Conservation (phyloP, 2,329 filamentous ascomycete species). For the Hypoxylon sp. region DNA sequence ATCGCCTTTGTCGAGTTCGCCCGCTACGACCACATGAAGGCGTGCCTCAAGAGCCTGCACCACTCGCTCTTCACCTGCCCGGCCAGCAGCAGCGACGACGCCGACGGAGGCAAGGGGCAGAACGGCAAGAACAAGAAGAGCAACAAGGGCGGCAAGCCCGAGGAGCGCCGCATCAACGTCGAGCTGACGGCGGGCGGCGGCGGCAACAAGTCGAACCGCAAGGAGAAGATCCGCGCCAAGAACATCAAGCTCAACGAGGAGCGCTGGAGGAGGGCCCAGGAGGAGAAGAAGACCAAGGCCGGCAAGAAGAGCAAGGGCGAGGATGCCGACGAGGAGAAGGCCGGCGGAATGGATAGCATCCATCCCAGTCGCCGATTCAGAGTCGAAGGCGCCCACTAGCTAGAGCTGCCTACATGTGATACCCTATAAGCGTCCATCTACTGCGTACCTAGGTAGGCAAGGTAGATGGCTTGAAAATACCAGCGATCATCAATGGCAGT, state of each 20-base stretch:
- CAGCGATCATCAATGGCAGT: too few species aligned
- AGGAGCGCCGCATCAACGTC: slow-evolving; percentile 83
- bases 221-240: slow-evolving; percentile 82
- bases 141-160: slow-evolving; percentile 53
- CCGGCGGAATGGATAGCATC: slow-evolving; percentile 45
- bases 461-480: background rate
- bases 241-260: slow-evolving; percentile 83
- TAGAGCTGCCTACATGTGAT: background rate
- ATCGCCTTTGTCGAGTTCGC: slow-evolving; percentile 91
- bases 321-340: slow-evolving; percentile 21
- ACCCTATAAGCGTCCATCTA: background rate
- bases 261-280: slow-evolving; percentile 57
- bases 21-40: slow-evolving; percentile 88
- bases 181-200: slow-evolving; percentile 93
- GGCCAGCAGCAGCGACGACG: slow-evolving; percentile 50
- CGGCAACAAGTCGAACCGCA: slow-evolving; percentile 72
- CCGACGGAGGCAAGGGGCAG: too few species aligned
- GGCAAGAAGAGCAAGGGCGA: slow-evolving; percentile 46
- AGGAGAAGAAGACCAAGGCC: slow-evolving; percentile 52
- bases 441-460: background rate
- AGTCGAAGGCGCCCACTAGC: slow-evolving; percentile 27
- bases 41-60: slow-evolving; percentile 88
- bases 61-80: slow-evolving; percentile 73
- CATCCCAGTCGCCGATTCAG: slow-evolving; percentile 60
- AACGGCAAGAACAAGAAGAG: slow-evolving; percentile 23